Evolutionary conservation across 164 flowering plant species (phyloP).

Genomic region (Saururus chinensis): DNA sequence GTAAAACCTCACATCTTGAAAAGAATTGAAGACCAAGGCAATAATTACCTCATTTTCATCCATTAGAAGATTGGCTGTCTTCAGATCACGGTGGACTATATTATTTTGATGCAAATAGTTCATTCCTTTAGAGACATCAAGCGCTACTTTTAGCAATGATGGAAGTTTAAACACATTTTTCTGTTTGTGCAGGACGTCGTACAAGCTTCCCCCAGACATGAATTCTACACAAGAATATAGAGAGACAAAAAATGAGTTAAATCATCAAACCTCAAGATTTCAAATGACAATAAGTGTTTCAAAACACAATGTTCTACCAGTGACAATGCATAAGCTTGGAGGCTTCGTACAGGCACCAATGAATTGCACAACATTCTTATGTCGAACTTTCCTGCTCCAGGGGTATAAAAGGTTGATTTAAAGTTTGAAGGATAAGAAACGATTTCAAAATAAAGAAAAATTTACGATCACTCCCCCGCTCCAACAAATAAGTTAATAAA

Average conservation of each 20-base stretch:
- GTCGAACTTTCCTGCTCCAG: conserved; percentile 81
- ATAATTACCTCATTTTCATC: conserved; percentile 87
- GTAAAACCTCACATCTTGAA: too few relatives aligned
- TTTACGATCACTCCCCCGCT: too few relatives aligned
- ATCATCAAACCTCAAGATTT: background rate
- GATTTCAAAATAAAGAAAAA: background rate
- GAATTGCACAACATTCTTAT: conserved; percentile 98
- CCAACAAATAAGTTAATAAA: too few relatives aligned
- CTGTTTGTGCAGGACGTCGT: conserved; percentile 86
- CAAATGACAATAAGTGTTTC: background rate
- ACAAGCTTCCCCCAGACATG: conserved; percentile 92
- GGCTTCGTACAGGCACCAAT: conserved; percentile 93
- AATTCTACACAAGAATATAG: conserved; percentile 38
- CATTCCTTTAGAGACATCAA: conserved; percentile 95
- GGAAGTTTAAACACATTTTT: conserved; percentile 76
- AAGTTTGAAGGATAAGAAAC: too few relatives aligned
- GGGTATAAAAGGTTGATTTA: background rate
- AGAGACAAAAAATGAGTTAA: background rate
- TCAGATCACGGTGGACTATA: conserved; percentile 91
- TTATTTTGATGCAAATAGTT: conserved; percentile 93
- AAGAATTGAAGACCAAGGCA: background rate
- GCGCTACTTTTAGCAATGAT: conserved; percentile 71
- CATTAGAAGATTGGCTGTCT: conserved; percentile 97
- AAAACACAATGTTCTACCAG: conserved; percentile 35
- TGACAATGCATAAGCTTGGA: conserved; percentile 88